Conservation (phyloP, 1,139 yeast genomes). For the Geotrichum siamense region DNA sequence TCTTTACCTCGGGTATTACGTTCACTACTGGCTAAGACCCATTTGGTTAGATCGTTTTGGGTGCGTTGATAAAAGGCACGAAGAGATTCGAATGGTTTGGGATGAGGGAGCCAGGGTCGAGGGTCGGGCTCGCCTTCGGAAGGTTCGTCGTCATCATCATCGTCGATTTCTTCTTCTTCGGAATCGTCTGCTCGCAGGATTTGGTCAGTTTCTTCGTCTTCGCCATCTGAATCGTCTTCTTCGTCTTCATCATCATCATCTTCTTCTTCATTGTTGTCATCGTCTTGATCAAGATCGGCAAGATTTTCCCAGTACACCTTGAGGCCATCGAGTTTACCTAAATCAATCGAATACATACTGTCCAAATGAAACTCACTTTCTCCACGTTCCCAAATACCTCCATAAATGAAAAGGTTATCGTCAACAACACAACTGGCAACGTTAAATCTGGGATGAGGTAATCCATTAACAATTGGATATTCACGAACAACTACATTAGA, state of each 20-base stretch:
- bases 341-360: conserved; percentile 77
- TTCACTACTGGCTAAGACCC: conserved; percentile 70
- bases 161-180: conserved; percentile 55
- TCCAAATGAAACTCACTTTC: conserved; percentile 80
- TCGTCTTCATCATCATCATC: conserved; percentile 61
- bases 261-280: conserved; percentile 51
- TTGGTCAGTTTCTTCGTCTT: conserved; percentile 45
- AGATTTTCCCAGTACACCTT: conserved; percentile 87
- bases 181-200: conserved; percentile 48
- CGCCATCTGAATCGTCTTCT: conserved; percentile 48
- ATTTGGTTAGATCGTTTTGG: conserved; percentile 78
- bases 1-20: conserved; percentile 87
- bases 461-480: conserved; percentile 49
- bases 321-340: conserved; percentile 82
- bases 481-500: conserved; percentile 42
- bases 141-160: conserved; percentile 50
- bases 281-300: conserved; percentile 49
- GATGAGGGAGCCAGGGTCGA: conserved; percentile 96
- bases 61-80: conserved; percentile 81
- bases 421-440: conserved; percentile 80
- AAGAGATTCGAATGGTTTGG: conserved; percentile 84
- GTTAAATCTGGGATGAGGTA: conserved; percentile 89
- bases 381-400: conserved; percentile 86
- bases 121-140: conserved; percentile 66
- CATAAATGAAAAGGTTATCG: conserved; percentile 77